These are phyloP conservation scores for Neoconidiobolus thromboides DNA, from an alignment of 371 early-diverging fungal genomes.

Conservation along the genomic window DNA sequence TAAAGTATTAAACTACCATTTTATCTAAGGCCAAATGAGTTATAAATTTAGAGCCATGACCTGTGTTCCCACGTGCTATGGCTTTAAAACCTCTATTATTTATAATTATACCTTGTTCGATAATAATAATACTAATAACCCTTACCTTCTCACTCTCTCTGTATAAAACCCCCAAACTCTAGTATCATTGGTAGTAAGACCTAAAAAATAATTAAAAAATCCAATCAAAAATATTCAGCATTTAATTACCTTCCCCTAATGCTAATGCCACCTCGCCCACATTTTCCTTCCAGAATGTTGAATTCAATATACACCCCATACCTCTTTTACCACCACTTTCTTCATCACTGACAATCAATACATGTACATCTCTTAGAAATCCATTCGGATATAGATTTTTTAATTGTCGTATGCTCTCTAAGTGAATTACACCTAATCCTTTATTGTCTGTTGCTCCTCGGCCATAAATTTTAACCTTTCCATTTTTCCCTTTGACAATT, in stretches of 20 bases:
- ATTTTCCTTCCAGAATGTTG: slow-evolving; percentile 14
- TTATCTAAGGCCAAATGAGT: slow-evolving; percentile 41
- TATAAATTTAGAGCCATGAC: slow-evolving; percentile 58
- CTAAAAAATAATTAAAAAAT: not conserved
- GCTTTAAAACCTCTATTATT: slow-evolving; percentile 17
- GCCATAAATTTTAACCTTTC: slow-evolving; percentile 44
- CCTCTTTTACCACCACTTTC: slow-evolving; percentile 63
- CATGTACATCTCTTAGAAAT: slow-evolving; percentile 37
- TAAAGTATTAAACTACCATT: slow-evolving; percentile 14
- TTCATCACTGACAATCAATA: slow-evolving; percentile 52
- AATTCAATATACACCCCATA: slow-evolving; percentile 39
- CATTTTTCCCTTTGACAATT: slow-evolving; percentile 20
- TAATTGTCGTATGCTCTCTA: slow-evolving; percentile 48
- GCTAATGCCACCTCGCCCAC: slow-evolving; percentile 39
- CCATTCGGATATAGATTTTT: slow-evolving; percentile 17
- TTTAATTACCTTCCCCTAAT: slow-evolving; percentile 43
- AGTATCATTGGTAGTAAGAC: slow-evolving; percentile 24
- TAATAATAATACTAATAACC: not conserved
- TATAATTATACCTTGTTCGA: not conserved
- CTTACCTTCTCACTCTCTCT: slow-evolving; percentile 55
- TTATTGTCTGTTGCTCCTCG: slow-evolving; percentile 77
- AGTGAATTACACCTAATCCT: slow-evolving; percentile 43
- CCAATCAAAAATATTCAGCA: not conserved
- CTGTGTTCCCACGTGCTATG: slow-evolving; percentile 33
- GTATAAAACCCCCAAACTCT: slow-evolving; percentile 46